Evolutionary conservation across 2,329 filamentous ascomycete genomes (phyloP), one percentile per base, ranked within the genome.

Genomic region (Cytospora leucostoma): DNA sequence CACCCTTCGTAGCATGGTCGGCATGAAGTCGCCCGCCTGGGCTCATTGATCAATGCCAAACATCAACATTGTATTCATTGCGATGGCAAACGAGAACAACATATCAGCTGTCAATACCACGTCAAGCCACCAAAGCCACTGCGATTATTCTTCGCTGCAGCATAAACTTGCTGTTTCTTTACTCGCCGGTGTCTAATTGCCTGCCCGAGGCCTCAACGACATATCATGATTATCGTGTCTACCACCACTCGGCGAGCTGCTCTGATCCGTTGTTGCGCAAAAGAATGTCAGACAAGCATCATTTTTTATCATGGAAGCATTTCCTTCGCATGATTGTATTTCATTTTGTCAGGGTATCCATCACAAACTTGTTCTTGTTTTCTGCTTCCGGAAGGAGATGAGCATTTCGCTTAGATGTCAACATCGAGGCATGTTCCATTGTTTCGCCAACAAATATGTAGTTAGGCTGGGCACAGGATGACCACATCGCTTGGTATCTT

Each of bases 221-320:
- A 35, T 56, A 58, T 55, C 34, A 64, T 64, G 47, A 15, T 55
- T 63, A 65, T 32, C 53, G 64, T 61, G 64, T 64, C 40, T 59
- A 19, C 19, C 58, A 62, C 54, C 37, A 47, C 19, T 37, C 19
- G 56, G 57, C 51, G 21, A 47, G 50, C 54, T 61, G 52, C 44
- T 52, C 34, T 38, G 57, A 52, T 34, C 40, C 33, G 44, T 32
- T 49, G 17, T 53, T 57, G 52, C 60, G 52, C 60, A 61, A 49
- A 34, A 49, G 38, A 35, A 35, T 62, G 52, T 50, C 53, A 32
- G 49, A 51, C 37, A 19, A 59, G 34, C 38, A 51, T 54, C 54
- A 64, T 62, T 38, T 38, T 35, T 65, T 59, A 56, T 50, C 66
- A 15, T 61, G 61, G 51, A 79, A 74, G 62, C 53, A 69, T 59